Evolutionary conservation across 208 protist species (phyloP), one percentile per base, ranked within the genome.

Genomic region (Trypanosoma mega): DNA sequence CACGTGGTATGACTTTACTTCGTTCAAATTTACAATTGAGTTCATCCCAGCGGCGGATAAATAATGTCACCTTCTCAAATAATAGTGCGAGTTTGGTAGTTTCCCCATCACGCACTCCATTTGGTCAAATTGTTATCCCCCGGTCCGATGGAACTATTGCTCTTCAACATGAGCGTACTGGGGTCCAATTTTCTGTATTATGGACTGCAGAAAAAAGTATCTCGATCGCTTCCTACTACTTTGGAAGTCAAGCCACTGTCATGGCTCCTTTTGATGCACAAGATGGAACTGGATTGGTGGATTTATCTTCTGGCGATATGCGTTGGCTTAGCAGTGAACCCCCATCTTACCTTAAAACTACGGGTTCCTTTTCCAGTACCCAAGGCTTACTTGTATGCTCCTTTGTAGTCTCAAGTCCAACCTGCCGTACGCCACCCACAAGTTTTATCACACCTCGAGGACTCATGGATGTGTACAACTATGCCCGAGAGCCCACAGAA

Each of bases 81-180:
- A n/a, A n/a, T n/a, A n/a, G n/a, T n/a, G n/a, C 18, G 26, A 2
- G 1, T 21, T 16, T 1, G 6, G 4, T 23, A 16, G 1, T 53
- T 43, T 44, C 46, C 30, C 45, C 47, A 26, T 0, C 56, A 41
- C 59, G 46, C 33, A 56, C 59, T 26, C 34, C 59, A 39, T 65
- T 56, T 65, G 59, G 59, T 47, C 59, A 56, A 27, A 39, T 65
- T 56, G 1, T 65, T 18, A 37, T 55, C 33, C 47, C 59, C 18
- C n/a, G 24, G 21, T 16, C 2, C 12, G 12, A 6, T 8, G 27
- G 23, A 12, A 48, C 59, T 1, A 2, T 45, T 26, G 46, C 59
- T 16, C 21, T 48, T 36, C 0, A 20, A 29, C 59, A 65, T 39
- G 14, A 27, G 8, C 29, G 45, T 21, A 33, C 43, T 14, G 45